phyloP scores from a whole-genome alignment of 805 yeast genomes.

The Nakazawaea wickerhamii region DNA sequence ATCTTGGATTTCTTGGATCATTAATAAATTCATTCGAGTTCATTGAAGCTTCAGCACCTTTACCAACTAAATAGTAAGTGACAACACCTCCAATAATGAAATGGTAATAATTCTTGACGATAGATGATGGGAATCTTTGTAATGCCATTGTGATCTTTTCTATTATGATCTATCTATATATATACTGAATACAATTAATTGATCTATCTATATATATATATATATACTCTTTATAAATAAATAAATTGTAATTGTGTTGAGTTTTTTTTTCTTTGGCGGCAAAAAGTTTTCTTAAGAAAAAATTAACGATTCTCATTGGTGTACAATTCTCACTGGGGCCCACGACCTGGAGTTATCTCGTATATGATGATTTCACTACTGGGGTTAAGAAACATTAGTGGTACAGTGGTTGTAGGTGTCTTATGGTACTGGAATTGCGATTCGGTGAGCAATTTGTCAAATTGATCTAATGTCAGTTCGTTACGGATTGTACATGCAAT shows the following conservation, averaged over 20 bases:
- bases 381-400: conserved; percentile 4
- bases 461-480: conserved; percentile 38
- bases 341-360: too few relatives aligned
- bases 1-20: conserved; percentile 96
- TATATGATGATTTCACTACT: background rate
- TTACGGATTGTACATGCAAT: conserved; percentile 79
- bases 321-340: background rate
- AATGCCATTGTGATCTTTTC: conserved; percentile 15
- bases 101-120: conserved; percentile 42
- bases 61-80: conserved; percentile 66
- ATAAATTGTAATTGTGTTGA: background rate
- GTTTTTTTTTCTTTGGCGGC: conserved; percentile 1
- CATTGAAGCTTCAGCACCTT: conserved; percentile 63
- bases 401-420: background rate
- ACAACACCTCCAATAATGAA: conserved; percentile 46
- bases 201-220: background rate
- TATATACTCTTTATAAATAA: background rate
- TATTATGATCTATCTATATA: background rate
- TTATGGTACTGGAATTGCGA: conserved; percentile 5
- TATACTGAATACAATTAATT: background rate
- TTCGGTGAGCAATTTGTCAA: conserved; percentile 31
- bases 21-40: conserved; percentile 78
- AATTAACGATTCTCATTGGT: background rate
- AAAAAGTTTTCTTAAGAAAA: too few relatives aligned
- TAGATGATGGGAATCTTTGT: conserved; percentile 36